These are phyloP conservation scores for Talaromyces sp. DNA, from an alignment of 2,329 filamentous ascomycete genomes.

Conservation along the genomic window DNA sequence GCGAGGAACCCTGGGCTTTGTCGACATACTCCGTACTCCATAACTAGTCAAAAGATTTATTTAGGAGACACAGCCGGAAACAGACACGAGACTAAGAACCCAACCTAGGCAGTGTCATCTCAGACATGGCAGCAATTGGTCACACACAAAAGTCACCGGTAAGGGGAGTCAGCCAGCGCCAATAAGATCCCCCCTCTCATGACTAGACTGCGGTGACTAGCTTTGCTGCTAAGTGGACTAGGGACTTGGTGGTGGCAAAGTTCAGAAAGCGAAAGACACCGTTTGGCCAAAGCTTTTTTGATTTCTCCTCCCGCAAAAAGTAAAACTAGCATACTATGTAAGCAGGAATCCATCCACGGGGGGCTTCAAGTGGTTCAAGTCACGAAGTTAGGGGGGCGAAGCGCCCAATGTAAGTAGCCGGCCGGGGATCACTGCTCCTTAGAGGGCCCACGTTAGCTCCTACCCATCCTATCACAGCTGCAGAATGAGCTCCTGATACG, in stretches of 20 bases:
- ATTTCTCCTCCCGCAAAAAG: not conserved
- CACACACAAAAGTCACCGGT: not conserved
- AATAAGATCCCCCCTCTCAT: not conserved
- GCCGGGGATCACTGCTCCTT: constrained; percentile 12
- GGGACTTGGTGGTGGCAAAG: not conserved
- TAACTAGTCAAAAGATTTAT: too few relatives aligned
- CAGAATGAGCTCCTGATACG: constrained; percentile 1
- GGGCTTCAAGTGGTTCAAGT: not conserved
- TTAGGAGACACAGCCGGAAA: not conserved
- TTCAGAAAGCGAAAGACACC: not conserved
- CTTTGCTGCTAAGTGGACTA: not conserved
- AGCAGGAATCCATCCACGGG: not conserved
- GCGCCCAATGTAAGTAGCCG: not conserved
- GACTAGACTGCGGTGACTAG: not conserved
- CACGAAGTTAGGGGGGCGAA: constrained; percentile 12
- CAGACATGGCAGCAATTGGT: not conserved
- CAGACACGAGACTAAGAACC: not conserved
- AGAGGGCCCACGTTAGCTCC: constrained; percentile 10
- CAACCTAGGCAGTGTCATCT: not conserved
- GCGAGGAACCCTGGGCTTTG: not conserved
- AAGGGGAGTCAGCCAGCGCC: not conserved
- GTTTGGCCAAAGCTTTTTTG: not conserved
- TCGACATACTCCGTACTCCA: too few relatives aligned
- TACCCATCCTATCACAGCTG: constrained; percentile 8
- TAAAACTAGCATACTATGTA: too few relatives aligned